Conservation (phyloP, 2,329 filamentous ascomycete species). For the Venturiaceae sp. region DNA sequence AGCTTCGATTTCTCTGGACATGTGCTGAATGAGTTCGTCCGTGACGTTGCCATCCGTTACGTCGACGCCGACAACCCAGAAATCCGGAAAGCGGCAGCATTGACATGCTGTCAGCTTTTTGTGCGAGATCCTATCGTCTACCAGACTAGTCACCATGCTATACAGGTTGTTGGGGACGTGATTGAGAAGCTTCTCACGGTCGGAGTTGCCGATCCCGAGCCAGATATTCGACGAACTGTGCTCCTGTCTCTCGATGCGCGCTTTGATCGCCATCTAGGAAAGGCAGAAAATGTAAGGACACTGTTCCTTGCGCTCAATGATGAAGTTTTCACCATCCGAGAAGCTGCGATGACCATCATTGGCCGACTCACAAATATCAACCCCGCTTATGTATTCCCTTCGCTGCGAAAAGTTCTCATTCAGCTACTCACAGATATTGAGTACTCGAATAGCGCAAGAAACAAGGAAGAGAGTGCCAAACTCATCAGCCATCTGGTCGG, state of each 20-base stretch:
- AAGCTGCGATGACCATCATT: constrained; percentile 93
- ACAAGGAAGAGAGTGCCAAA: constrained; percentile 94
- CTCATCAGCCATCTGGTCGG: constrained; percentile 86
- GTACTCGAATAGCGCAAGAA: constrained; percentile 86
- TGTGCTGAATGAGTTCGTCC: constrained; percentile 94
- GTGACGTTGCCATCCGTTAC: constrained; percentile 95
- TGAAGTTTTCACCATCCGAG: constrained; percentile 82
- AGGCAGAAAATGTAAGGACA: constrained; percentile 93
- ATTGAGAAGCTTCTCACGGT: constrained; percentile 95
- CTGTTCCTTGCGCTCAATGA: constrained; percentile 94
- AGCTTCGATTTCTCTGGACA: constrained; percentile 90
- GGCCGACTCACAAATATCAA: constrained; percentile 85
- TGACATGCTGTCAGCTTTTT: constrained; percentile 97
- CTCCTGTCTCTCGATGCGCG: constrained; percentile 82
- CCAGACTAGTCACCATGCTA: constrained; percentile 92
- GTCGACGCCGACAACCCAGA: constrained; percentile 93
- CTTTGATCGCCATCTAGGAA: constrained; percentile 93
- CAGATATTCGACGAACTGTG: constrained; percentile 81
- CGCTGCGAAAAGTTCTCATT: constrained; percentile 85
- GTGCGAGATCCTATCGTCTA: constrained; percentile 95
- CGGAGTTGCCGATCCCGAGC: constrained; percentile 80
- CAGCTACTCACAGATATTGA: constrained; percentile 94
- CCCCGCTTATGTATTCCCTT: constrained; percentile 95
- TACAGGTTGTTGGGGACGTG: constrained; percentile 94
- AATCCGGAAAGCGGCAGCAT: constrained; percentile 84